Base-by-base conservation (phyloP, 2,329 filamentous ascomycete genomes). In the Phyllosticta paracitricarpa region DNA sequence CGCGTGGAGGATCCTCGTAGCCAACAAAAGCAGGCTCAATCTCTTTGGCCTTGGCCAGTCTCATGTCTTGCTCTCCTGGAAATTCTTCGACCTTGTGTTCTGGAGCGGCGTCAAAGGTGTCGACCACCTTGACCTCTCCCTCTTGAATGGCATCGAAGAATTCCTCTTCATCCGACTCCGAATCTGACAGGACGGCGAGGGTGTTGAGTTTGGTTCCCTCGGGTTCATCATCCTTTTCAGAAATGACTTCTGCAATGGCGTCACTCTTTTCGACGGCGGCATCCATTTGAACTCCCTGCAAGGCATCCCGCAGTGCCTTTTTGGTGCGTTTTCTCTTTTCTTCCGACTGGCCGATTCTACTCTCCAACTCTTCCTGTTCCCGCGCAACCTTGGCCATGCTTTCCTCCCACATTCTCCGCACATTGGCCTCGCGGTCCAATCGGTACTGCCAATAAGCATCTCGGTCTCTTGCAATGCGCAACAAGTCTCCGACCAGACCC, bases 81-180 rank as follows among this genome's bases (percentile, higher is more conserved):
- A 62, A 56, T 22, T 70, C 66, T 4, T 61, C 64, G 0, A 63
- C 66, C 56, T 67, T 82, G 73, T 51, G 78, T 73, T 51, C 78
- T 7, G 51, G 53, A 28, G 57, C 60, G 19, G 12, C 65, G 10
- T 69, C 53, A 76, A 90, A 80, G 8, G 54, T n/a, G 62, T 87
- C 84, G 4, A 88, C 78, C 6, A 95, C 85, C 66, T 96, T 87
- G 17, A 97, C 89, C 69, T 94, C 89, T 14, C 94, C 94, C 52
- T 92, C 89, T 73, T 96, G 94, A 5, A 99, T 88, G 8, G 94
- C 94, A 75, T 99, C 94, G 68, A 97, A 99, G 73, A 99, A 99
- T 71, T 97, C 93, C 58, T 96, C 89, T 56, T 91, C 91, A 35
- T 89, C 88, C 2, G 86, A 89, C 59, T 93, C 91, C 0, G 81